Conservation (phyloP, 495 filamentous ascomycete species). For the Aspergillus kassunensis region DNA sequence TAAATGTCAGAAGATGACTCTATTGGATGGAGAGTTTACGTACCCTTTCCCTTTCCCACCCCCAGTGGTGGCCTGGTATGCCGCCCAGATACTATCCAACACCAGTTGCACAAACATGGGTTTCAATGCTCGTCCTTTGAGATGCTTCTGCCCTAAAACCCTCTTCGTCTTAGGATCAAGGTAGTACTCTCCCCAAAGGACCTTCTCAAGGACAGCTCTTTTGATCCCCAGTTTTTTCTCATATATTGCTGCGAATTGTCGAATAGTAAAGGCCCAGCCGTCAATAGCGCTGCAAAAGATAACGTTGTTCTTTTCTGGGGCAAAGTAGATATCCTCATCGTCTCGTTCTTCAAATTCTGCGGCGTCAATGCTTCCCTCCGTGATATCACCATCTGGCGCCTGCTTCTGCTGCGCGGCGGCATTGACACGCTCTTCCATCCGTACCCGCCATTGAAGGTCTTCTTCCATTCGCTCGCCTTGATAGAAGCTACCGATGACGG, state of each 20-base stretch:
- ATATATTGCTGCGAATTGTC: conserved; percentile 89
- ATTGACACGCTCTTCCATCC: conserved; percentile 79
- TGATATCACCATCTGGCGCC: conserved; percentile 49
- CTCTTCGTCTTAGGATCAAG: conserved; percentile 96
- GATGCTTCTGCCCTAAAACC: conserved; percentile 83
- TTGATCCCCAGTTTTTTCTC: conserved; percentile 98
- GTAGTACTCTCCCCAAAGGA: conserved; percentile 96
- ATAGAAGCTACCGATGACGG: conserved; percentile 95
- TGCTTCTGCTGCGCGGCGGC: conserved; percentile 41
- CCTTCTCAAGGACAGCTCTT: conserved; percentile 82
- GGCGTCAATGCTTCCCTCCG: conserved; percentile 30
- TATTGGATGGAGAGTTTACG: conserved; percentile 27
- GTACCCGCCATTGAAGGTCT: conserved; percentile 91
- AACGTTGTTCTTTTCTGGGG: conserved; percentile 96
- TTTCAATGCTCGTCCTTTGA: conserved; percentile 86
- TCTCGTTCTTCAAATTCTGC: conserved; percentile 83
- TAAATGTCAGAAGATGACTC: conserved; percentile 17
- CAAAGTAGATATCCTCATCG: conserved; percentile 97
- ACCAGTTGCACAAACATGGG: conserved; percentile 98
- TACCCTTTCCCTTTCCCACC: conserved; percentile 79
- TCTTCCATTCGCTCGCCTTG: conserved; percentile 99
- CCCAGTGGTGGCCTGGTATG: conserved; percentile 86
- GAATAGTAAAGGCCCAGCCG: conserved; percentile 95
- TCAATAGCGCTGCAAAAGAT: conserved; percentile 97
- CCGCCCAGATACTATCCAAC: conserved; percentile 94